These are phyloP conservation scores for Phaeosphaeriaceae sp. DNA, from an alignment of 2,329 filamentous ascomycete genomes.

Conservation along the genomic window DNA sequence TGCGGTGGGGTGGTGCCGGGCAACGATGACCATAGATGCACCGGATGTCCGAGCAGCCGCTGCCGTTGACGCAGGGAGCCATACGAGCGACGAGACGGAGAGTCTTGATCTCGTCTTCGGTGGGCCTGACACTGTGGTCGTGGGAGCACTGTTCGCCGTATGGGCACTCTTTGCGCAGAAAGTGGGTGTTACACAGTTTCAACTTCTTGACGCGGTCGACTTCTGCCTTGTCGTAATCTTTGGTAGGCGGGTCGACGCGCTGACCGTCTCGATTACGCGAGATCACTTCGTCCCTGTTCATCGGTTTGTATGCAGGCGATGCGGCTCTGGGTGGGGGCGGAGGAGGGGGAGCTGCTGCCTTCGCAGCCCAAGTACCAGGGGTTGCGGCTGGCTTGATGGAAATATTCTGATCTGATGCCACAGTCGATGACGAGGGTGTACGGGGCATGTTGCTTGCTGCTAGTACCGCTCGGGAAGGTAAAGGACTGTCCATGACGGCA, in stretches of 20 bases:
- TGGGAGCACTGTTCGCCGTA: slow-evolving; percentile 63
- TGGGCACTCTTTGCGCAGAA: slow-evolving; percentile 64
- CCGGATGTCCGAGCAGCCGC: slow-evolving; percentile 63
- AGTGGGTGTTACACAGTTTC: slow-evolving; percentile 69
- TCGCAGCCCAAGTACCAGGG: slow-evolving; percentile 40
- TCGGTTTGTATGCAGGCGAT: slow-evolving; percentile 28
- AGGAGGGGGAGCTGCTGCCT: slow-evolving; percentile 42
- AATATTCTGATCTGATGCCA: slow-evolving; percentile 29
- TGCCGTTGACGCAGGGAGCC: slow-evolving; percentile 66
- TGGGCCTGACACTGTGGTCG: slow-evolving; percentile 61
- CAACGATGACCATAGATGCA: slow-evolving; percentile 72
- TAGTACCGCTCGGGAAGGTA: slow-evolving; percentile 12
- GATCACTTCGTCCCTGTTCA: slow-evolving; percentile 49
- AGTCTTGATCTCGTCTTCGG: slow-evolving; percentile 60
- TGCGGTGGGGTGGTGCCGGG: slow-evolving; percentile 55
- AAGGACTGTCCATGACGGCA: slow-evolving; percentile 26
- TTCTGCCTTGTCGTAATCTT: slow-evolving; percentile 61
- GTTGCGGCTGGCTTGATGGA: slow-evolving; percentile 20
- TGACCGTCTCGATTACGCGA: slow-evolving; percentile 66
- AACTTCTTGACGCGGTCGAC: slow-evolving; percentile 67
- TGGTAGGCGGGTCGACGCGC: slow-evolving; percentile 62
- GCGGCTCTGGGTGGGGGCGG: slow-evolving; percentile 38
- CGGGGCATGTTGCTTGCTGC: slow-evolving; percentile 17
- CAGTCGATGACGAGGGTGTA: slow-evolving; percentile 39
- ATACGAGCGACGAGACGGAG: slow-evolving; percentile 67